These are phyloP conservation scores for Moniliella sp. DNA, from an alignment of 1,284 basidiomycete genomes.

Conservation along the genomic window DNA sequence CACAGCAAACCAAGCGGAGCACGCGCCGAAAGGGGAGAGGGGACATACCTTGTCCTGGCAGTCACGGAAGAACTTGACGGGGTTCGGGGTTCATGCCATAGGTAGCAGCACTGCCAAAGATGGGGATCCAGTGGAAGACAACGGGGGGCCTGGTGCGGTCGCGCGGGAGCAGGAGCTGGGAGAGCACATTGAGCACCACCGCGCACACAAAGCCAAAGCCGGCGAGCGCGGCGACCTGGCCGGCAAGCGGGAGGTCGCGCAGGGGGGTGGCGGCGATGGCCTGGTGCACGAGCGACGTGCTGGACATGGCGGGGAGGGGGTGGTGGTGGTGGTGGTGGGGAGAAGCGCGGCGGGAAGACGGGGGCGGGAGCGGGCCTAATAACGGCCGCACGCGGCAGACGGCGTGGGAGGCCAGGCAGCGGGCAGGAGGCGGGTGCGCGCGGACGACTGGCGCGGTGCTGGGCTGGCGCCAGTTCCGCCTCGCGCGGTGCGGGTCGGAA, in stretches of 20 bases:
- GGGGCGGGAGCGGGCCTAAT: too few relatives aligned
- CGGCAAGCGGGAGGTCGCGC: constrained; percentile 1
- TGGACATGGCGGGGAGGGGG: too few relatives aligned
- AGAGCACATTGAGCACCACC: constrained; percentile 44
- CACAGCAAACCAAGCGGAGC: background rate
- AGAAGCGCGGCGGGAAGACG: too few relatives aligned
- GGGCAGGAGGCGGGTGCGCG: too few relatives aligned
- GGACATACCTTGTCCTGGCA: constrained; percentile 50
- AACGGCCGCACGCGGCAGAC: too few relatives aligned
- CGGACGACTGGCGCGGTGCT: too few relatives aligned
- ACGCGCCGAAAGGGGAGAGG: background rate
- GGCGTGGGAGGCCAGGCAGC: too few relatives aligned
- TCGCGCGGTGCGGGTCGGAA: too few relatives aligned
- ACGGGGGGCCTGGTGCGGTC: constrained; percentile 42
- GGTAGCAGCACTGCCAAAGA: constrained; percentile 49
- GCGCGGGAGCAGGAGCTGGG: constrained; percentile 38
- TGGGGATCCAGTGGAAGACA: constrained; percentile 57
- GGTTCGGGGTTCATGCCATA: constrained; percentile 66
- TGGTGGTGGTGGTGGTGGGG: too few relatives aligned
- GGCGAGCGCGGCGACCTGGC: constrained; percentile 3
- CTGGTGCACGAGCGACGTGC: background rate
- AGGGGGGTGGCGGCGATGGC: constrained; percentile 1
- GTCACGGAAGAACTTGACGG: constrained; percentile 51
- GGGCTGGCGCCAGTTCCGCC: too few relatives aligned
- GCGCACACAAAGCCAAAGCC: constrained; percentile 3